Conservation (phyloP, 192 early-diverging fungal genomes). For the Gonapodya sp. region DNA sequence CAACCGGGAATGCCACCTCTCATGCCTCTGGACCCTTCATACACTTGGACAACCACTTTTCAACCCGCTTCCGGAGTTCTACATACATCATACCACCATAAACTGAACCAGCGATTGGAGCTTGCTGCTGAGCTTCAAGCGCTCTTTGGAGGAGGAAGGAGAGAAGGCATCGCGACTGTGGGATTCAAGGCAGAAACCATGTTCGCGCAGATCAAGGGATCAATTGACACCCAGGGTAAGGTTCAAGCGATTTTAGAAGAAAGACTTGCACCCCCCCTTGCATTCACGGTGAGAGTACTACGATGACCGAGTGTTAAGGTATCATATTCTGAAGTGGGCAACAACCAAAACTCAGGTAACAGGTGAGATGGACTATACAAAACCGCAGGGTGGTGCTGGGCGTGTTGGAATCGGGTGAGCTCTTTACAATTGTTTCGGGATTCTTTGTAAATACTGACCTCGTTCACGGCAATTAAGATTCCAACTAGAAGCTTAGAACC, state of each 20-base stretch:
- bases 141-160: conserved; percentile 49
- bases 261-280: conserved; percentile 87
- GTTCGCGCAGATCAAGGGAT: conserved; percentile 81
- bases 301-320: neutral
- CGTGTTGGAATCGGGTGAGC: neutral
- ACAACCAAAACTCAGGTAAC: conserved; percentile 30
- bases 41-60: conserved; percentile 40
- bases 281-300: conserved; percentile 57
- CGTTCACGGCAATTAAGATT: no score
- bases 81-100: conserved; percentile 80
- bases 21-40: conserved; percentile 39
- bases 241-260: conserved; percentile 86
- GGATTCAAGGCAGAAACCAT: conserved; percentile 97
- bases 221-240: conserved; percentile 81
- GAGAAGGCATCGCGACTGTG: conserved; percentile 87
- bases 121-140: conserved; percentile 85
- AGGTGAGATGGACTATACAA: conserved; percentile 94
- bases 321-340: conserved; percentile 15
- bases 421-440: no score
- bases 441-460: no score
- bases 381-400: conserved; percentile 25
- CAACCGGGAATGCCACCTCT: conserved; percentile 36
- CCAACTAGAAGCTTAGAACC: neutral
- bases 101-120: conserved; percentile 87
- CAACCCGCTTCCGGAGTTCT: conserved; percentile 41